phyloP scores from a whole-genome alignment of 441 rosid genomes.

The Brassica balearica region DNA sequence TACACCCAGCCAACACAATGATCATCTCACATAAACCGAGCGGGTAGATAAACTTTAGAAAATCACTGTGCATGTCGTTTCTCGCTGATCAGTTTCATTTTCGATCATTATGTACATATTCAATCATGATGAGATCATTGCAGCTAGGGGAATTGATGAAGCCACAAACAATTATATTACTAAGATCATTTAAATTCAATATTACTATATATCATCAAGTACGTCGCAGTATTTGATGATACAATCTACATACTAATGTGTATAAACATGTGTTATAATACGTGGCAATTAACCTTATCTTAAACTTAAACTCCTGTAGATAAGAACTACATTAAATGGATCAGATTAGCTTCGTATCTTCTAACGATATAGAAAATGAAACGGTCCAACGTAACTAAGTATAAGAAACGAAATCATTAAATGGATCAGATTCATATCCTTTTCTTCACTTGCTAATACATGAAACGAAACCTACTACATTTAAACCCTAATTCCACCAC shows the following conservation, averaged over 20 bases:
- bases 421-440: background rate
- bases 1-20: background rate
- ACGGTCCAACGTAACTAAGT: conserved; percentile 4
- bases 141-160: background rate
- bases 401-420: background rate
- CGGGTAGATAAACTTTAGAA: background rate
- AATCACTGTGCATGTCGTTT: background rate
- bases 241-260: background rate
- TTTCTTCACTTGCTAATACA: background rate
- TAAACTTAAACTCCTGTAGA: conserved; percentile 9
- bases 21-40: background rate
- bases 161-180: background rate
- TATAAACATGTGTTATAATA: conserved; percentile 3
- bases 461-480: conserved; percentile 2
- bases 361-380: conserved; percentile 27
- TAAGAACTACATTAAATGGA: conserved; percentile 32
- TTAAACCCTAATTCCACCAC: conserved; percentile 14
- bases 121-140: background rate
- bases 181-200: background rate
- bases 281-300: conserved; percentile 28
- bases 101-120: background rate
- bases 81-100: background rate
- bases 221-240: conserved; percentile 5
- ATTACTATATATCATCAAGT: background rate
- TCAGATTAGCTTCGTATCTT: conserved; percentile 15